Evolutionary conservation across 2,329 filamentous ascomycete genomes (phyloP).

Genomic region (Aspergillus sp.): DNA sequence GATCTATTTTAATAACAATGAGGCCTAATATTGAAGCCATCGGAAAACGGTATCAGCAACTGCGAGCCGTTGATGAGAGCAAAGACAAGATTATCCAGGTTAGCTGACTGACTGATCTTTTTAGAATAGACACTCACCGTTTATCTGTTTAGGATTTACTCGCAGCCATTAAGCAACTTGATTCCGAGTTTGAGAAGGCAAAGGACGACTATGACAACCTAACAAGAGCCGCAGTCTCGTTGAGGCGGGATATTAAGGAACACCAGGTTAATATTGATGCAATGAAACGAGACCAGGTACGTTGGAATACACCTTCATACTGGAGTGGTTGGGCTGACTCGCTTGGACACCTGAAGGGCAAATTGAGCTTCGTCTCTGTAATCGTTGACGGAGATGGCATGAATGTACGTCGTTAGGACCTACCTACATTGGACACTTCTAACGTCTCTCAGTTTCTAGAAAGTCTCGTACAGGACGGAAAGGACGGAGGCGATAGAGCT

Average conservation of each 20-base stretch:
- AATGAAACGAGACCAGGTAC: slow-evolving; percentile 14
- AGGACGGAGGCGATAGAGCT: slow-evolving; percentile 32
- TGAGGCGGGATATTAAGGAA: slow-evolving; percentile 4
- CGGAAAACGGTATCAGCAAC: background rate
- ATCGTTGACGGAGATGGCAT: slow-evolving; percentile 43
- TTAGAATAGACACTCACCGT: background rate
- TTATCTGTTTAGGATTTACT: slow-evolving; percentile 13
- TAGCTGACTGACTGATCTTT: background rate
- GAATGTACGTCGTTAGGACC: slow-evolving; percentile 27
- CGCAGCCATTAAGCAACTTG: slow-evolving; percentile 8
- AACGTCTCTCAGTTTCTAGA: slow-evolving; percentile 31
- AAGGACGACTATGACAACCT: slow-evolving; percentile 9
- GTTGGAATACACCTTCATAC: background rate
- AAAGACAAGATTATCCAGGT: slow-evolving; percentile 21
- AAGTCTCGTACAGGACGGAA: slow-evolving; percentile 29
- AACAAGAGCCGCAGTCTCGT: background rate
- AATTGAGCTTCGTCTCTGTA: slow-evolving; percentile 32
- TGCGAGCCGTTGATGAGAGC: slow-evolving; percentile 15
- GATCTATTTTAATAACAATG: background rate
- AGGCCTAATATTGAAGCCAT: background rate
- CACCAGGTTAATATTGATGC: slow-evolving; percentile 4
- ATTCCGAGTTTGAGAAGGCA: slow-evolving; percentile 4
- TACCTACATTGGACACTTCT: background rate
- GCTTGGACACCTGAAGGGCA: slow-evolving; percentile 4
- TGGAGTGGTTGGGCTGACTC: too few species aligned